phyloP scores from a whole-genome alignment of 2,329 filamentous ascomycete genomes.

The Cercospora zeina region DNA sequence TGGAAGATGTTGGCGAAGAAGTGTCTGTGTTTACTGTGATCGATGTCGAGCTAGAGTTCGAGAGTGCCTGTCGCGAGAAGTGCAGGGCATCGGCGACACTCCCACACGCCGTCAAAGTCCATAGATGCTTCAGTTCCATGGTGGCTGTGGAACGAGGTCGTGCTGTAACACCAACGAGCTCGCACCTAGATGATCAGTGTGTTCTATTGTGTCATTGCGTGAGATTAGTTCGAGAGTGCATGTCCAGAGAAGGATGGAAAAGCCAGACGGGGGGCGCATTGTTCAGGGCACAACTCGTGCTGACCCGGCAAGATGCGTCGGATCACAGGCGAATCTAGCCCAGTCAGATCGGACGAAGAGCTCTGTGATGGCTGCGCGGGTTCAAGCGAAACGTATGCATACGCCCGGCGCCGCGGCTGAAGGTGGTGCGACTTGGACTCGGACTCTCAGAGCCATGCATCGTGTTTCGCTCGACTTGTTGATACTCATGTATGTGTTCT shows the following conservation, averaged over 20 bases:
- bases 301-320: slow-evolving; percentile 2
- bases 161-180: not conserved
- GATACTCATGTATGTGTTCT: not conserved
- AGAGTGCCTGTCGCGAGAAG: slow-evolving; percentile 1
- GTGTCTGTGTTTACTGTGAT: not conserved
- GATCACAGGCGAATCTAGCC: not conserved
- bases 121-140: not conserved
- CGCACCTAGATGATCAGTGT: not conserved
- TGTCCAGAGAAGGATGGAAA: not conserved
- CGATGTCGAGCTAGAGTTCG: not conserved
- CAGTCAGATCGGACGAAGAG: not conserved
- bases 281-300: not conserved
- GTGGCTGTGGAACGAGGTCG: not conserved
- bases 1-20: not conserved
- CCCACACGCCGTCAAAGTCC: not conserved
- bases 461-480: not conserved
- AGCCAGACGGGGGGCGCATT: not conserved
- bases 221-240: not conserved
- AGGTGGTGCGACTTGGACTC: not conserved
- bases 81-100: not conserved
- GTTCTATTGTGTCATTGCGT: not conserved
- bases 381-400: slow-evolving; percentile 10
- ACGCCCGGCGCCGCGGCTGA: slow-evolving; percentile 2
- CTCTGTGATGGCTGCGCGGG: not conserved
- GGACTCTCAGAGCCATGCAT: not conserved